Evolutionary conservation across 768 basidiomycete genomes (phyloP).

Genomic region (Pseudohyphozyma bogoriensis): DNA sequence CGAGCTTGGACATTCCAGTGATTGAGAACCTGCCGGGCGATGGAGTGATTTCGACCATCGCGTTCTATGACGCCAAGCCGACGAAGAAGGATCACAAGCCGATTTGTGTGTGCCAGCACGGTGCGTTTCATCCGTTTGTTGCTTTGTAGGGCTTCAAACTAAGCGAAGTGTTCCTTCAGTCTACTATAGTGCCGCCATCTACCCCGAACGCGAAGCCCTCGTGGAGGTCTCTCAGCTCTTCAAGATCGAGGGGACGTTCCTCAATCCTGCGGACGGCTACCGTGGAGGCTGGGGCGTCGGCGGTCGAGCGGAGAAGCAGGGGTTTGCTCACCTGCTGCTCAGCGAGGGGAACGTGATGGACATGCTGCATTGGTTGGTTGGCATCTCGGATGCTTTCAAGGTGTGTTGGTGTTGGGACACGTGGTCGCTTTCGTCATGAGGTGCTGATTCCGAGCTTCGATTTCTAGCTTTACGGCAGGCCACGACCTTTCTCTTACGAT

Average conservation of each 20-base stretch:
- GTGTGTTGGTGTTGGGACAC: slow-evolving; percentile 2
- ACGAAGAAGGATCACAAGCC: slow-evolving; percentile 13
- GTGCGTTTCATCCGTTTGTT: background rate
- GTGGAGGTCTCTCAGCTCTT: slow-evolving; percentile 81
- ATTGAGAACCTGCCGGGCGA: slow-evolving; percentile 24
- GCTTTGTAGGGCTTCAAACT: background rate
- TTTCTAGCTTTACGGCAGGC: slow-evolving; percentile 80
- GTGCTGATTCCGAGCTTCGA: slow-evolving; percentile 62
- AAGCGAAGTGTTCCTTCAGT: background rate
- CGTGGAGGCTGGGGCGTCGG: slow-evolving; percentile 45
- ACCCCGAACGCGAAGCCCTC: slow-evolving; percentile 86
- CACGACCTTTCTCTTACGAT: slow-evolving; percentile 78
- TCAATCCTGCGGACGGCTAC: slow-evolving; percentile 14
- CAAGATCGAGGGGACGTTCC: slow-evolving; percentile 74
- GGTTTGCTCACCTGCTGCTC: slow-evolving; percentile 85
- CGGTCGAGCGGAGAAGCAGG: slow-evolving; percentile 50
- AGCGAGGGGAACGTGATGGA: slow-evolving; percentile 43
- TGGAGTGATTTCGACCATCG: slow-evolving; percentile 42
- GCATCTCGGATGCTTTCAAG: slow-evolving; percentile 31
- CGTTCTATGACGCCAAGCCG: slow-evolving; percentile 44
- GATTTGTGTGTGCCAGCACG: slow-evolving; percentile 25
- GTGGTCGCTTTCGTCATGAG: slow-evolving; percentile 39
- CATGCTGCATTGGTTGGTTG: slow-evolving; percentile 32
- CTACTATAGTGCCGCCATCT: slow-evolving; percentile 52
- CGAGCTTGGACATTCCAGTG: slow-evolving; percentile 1